Evolutionary conservation across 2,329 filamentous ascomycete species (phyloP).

Genomic region (Epichloe glyceriae): DNA sequence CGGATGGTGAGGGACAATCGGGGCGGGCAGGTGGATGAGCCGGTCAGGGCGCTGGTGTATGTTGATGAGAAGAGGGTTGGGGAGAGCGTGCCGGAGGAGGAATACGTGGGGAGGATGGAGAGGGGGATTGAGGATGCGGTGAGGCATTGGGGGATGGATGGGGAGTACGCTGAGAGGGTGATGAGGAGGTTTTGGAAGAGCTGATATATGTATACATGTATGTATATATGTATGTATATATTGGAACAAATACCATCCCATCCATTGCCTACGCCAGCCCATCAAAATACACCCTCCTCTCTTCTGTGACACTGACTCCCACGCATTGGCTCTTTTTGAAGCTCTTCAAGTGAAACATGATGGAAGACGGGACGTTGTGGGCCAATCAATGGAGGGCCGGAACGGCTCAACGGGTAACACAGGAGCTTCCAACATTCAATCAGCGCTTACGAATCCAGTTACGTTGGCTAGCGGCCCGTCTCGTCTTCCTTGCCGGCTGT

Average conservation of each 20-base stretch:
- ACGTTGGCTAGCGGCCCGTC: too few species aligned
- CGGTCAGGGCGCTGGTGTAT: conserved; percentile 41
- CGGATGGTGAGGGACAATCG: conserved; percentile 14
- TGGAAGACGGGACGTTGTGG: too few species aligned
- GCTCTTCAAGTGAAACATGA: too few species aligned
- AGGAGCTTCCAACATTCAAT: too few species aligned
- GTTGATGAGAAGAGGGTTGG: conserved; percentile 33
- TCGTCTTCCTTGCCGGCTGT: too few species aligned
- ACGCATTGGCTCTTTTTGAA: conserved; percentile 23
- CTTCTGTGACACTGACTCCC: conserved; percentile 19
- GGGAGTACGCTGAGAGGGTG: conserved; percentile 38
- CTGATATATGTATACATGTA: accelerated
- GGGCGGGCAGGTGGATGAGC: conserved; percentile 11
- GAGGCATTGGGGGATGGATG: conserved; percentile 37
- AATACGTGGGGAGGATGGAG: conserved; percentile 55
- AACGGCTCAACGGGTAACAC: too few species aligned
- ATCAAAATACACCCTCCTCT: conserved; percentile 28
- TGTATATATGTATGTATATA: too few species aligned
- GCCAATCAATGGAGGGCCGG: too few species aligned
- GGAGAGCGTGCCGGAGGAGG: conserved; percentile 31
- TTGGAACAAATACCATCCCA: too few species aligned
- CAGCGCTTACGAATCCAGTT: too few species aligned
- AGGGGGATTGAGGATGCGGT: conserved; percentile 46
- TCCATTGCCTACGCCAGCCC: conserved; percentile 14
- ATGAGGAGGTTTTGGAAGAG: conserved; percentile 32